phyloP scores from a whole-genome alignment of 768 basidiomycete species.

The Pleurotus tuber-regium region DNA sequence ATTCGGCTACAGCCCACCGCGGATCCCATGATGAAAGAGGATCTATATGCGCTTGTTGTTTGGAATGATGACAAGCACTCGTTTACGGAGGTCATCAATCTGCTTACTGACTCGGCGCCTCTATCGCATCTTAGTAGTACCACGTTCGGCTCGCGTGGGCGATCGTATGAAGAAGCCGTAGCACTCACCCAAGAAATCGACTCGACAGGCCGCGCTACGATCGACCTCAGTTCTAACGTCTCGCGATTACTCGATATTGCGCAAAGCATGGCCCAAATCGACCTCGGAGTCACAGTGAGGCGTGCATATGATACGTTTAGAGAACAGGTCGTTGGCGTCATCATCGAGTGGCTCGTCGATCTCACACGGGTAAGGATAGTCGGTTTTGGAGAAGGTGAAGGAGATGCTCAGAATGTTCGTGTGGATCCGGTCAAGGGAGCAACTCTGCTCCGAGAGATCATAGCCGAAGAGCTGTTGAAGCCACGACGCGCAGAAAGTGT shows the following conservation, averaged over 20 bases:
- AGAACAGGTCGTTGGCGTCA: conserved; percentile 79
- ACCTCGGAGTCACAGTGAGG: conserved; percentile 87
- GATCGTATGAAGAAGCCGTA: conserved; percentile 54
- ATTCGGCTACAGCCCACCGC: conserved; percentile 71
- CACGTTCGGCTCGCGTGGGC: conserved; percentile 13
- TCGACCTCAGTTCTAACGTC: conserved; percentile 66
- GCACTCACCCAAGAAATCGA: conserved; percentile 63
- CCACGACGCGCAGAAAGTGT: conserved; percentile 54
- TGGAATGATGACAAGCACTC: conserved; percentile 99
- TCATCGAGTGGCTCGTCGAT: conserved; percentile 86
- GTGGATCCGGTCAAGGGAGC: conserved; percentile 31
- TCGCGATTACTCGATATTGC: conserved; percentile 70
- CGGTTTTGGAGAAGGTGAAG: conserved; percentile 19
- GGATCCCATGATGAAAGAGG: conserved; percentile 70
- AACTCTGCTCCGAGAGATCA: conserved; percentile 65
- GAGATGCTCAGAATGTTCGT: not conserved
- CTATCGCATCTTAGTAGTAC: conserved; percentile 1
- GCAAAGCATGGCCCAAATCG: conserved; percentile 78
- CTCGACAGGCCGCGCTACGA: conserved; percentile 76
- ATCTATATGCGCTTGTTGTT: conserved; percentile 77
- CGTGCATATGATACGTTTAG: conserved; percentile 85
- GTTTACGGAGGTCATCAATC: conserved; percentile 79
- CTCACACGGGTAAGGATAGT: conserved; percentile 71
- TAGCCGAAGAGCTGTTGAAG: conserved; percentile 66
- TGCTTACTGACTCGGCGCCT: conserved; percentile 57